Evolutionary conservation across 176 grass and related monocot genomes (phyloP).

Genomic region (Ensete glaucum): DNA sequence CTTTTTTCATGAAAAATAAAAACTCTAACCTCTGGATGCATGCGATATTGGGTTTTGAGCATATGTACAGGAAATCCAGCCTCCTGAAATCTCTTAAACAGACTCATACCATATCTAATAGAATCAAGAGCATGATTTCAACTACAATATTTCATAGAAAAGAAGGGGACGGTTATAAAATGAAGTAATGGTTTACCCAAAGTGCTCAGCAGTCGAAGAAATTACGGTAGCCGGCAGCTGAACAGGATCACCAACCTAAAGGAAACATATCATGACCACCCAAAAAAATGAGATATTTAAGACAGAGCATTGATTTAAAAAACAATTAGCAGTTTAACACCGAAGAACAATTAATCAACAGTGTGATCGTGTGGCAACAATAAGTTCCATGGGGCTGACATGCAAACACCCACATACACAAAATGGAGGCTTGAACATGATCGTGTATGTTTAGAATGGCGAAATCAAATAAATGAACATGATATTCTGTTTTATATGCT

Average conservation of each 20-base stretch:
- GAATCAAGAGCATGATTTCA: slow-evolving; percentile 17
- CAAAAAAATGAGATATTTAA: neutral
- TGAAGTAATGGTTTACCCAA: slow-evolving; percentile 48
- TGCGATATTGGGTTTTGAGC: slow-evolving; percentile 95
- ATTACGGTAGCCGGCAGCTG: slow-evolving; percentile 96
- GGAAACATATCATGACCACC: neutral
- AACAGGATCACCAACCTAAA: slow-evolving; percentile 83
- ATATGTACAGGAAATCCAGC: slow-evolving; percentile 94
- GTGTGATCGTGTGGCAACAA: too few relatives aligned
- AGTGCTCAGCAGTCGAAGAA: slow-evolving; percentile 60
- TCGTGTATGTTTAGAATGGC: too few relatives aligned
- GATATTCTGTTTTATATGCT: too few relatives aligned
- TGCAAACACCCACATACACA: too few relatives aligned
- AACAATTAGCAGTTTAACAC: neutral
- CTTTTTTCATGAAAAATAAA: neutral
- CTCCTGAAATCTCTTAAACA: slow-evolving; percentile 93
- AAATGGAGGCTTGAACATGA: too few relatives aligned
- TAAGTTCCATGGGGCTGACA: too few relatives aligned
- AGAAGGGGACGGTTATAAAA: neutral
- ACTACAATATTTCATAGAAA: slow-evolving; percentile 8
- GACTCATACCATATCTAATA: slow-evolving; percentile 73
- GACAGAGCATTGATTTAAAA: neutral
- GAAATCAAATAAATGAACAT: too few relatives aligned
- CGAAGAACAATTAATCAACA: too few relatives aligned
- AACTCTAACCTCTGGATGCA: slow-evolving; percentile 76